Base-by-base conservation (phyloP, 2,329 filamentous ascomycete species). In the Ascochyta lentis region DNA sequence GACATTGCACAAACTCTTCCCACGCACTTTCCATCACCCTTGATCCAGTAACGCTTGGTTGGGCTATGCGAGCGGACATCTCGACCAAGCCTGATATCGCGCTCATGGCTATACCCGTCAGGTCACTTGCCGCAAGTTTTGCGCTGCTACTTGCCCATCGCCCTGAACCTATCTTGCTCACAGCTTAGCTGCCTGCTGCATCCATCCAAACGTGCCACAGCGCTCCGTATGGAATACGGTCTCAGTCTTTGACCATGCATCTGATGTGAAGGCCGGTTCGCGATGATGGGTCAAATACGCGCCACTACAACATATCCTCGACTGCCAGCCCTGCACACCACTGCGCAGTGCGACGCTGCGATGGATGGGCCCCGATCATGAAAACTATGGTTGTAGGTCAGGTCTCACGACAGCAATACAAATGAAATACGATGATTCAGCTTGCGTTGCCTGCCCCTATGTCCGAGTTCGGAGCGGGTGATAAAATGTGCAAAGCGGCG, bases 351-450 rank as follows among this genome's bases (percentile, higher is more conserved):
- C 31, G 53, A 15, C 13, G 22, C 6, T 27, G 34, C 47, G 26
- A 48, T 16, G 38, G 43, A 24, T 31, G 22, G 27, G 24, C 37
- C 42, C 19, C 15, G 16, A n/a, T 8, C 10, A n/a, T 12, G 22
- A 7, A 26, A 4, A 26, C 26, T 39, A n/a, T 13, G 15, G 23
- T 47, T n/a, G 22, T 37, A 35, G 29, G 43, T 29, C 26, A 13
- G n/a, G 16, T 43, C 16, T 9, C 9, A 49, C 10, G 34, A 38
- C 38, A 35, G 52, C 42, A 49, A 56, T 59, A 57, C 37, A 39
- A 56, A 51, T 49, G 53, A 56, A 49, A 49, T 22, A 22, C 31
- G 13, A 42, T 50, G 35, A 50, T 16, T 24, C n/a, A 13, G 27
- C 39, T 37, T 33, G 43, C 34, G 22, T 29, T 23, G 22, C 6